phyloP scores from a whole-genome alignment of 1,284 basidiomycete genomes.

The Marasmius oreades region DNA sequence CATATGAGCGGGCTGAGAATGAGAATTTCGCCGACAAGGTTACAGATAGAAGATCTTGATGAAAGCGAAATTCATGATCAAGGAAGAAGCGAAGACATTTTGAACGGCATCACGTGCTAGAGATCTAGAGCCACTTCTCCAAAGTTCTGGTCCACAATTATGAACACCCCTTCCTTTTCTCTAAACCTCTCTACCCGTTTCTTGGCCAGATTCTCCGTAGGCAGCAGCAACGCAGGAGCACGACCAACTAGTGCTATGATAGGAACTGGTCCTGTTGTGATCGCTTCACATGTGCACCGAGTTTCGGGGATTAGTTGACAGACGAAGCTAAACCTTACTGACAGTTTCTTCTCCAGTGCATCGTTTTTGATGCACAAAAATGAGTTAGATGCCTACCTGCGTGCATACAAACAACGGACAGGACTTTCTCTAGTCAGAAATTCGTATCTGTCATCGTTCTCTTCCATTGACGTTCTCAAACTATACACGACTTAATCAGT shows the following conservation, averaged over 20 bases:
- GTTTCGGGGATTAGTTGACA: too few relatives aligned
- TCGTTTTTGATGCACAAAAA: too few relatives aligned
- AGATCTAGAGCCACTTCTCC: conserved; percentile 29
- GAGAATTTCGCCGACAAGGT: background rate
- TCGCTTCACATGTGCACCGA: too few relatives aligned
- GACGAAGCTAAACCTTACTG: too few relatives aligned
- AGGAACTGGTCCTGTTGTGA: background rate
- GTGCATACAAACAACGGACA: too few relatives aligned
- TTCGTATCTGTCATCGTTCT: too few relatives aligned
- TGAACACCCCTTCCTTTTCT: background rate
- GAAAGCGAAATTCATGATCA: too few relatives aligned
- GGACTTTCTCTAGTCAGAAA: too few relatives aligned
- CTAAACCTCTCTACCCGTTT: background rate
- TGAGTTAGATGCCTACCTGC: too few relatives aligned
- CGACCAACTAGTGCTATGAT: background rate
- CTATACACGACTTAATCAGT: background rate
- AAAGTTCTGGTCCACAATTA: conserved; percentile 11
- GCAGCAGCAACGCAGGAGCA: background rate
- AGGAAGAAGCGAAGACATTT: background rate
- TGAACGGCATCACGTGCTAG: conserved; percentile 7
- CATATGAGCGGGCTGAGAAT: background rate
- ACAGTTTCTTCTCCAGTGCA: too few relatives aligned
- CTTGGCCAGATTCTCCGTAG: background rate
- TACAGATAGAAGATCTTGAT: background rate
- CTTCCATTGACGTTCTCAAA: too few relatives aligned